Evolutionary conservation across 768 basidiomycete genomes (phyloP).

Genomic region (Lactarius deliciosus): DNA sequence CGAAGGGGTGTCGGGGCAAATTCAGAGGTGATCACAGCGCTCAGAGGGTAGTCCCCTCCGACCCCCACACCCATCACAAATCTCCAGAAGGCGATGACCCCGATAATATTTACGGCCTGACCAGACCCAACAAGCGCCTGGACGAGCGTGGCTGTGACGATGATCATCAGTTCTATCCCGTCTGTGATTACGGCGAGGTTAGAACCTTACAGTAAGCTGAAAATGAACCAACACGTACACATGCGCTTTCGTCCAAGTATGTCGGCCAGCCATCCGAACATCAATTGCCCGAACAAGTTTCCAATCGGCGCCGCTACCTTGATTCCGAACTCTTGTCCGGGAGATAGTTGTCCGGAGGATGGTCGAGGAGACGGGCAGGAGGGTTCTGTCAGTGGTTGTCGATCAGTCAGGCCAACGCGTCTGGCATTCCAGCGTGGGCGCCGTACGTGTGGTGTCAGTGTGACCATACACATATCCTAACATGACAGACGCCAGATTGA

Average conservation of each 20-base stretch:
- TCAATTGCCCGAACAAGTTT: conserved; percentile 42
- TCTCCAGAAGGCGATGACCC: conserved; percentile 78
- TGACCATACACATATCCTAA: conserved; percentile 75
- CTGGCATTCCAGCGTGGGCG: not conserved
- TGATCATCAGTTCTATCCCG: conserved; percentile 75
- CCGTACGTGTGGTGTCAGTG: conserved; percentile 7
- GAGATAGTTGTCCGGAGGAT: not conserved
- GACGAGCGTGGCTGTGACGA: conserved; percentile 74
- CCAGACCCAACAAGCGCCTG: conserved; percentile 75
- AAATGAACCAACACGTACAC: conserved; percentile 49
- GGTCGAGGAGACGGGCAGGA: not conserved
- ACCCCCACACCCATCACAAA: conserved; percentile 83
- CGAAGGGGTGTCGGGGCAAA: conserved; percentile 76
- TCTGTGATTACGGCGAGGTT: conserved; percentile 38
- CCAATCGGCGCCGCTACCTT: conserved; percentile 45
- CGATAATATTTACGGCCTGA: conserved; percentile 68
- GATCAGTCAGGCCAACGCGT: not conserved
- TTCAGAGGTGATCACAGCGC: conserved; percentile 85
- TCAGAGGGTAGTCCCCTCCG: conserved; percentile 86
- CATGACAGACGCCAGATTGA: conserved; percentile 82
- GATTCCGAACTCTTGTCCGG: conserved; percentile 38
- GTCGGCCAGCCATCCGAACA: conserved; percentile 48
- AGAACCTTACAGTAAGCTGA: not conserved
- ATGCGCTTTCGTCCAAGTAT: conserved; percentile 48
- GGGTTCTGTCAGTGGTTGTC: not conserved